Percentiles rank a stretch among this genome's conserved stretches.
phyloP scores from a whole-genome alignment of 805 yeast genomes.

The Candida montana region DNA sequence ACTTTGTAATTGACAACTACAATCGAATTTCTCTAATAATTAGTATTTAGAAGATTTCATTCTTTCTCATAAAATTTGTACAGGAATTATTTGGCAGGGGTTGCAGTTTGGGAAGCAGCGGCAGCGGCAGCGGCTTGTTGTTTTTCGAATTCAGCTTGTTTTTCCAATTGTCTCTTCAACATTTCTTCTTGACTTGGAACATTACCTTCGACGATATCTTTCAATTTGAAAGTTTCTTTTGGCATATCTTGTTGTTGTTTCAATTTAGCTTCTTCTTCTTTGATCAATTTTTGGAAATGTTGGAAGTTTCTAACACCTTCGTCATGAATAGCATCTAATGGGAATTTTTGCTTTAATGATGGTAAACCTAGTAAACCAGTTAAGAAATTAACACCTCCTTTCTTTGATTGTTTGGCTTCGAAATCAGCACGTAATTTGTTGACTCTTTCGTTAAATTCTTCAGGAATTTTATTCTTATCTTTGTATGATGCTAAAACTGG shows the following conservation, averaged over 20 bases:
- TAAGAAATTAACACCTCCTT: conserved; percentile 44
- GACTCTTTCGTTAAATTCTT: conserved; percentile 80
- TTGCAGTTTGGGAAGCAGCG: too few species aligned
- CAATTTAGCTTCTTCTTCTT: conserved; percentile 68
- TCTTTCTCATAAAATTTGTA: conserved; percentile 1
- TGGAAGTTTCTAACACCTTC: conserved; percentile 88
- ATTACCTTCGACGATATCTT: conserved; percentile 80
- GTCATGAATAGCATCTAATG: conserved; percentile 83
- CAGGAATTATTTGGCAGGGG: conserved; percentile 4
- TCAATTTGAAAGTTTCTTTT: conserved; percentile 76
- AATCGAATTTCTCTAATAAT: too few species aligned
- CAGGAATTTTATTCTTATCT: conserved; percentile 61
- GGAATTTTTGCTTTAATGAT: conserved; percentile 43
- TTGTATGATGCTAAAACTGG: conserved; percentile 73
- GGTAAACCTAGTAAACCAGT: conserved; percentile 64
- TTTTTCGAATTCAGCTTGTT: conserved; percentile 33
- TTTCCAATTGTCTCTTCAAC: conserved; percentile 37
- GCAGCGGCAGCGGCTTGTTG: conserved; percentile 9
- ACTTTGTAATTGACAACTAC: too few species aligned
- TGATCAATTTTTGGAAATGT: conserved; percentile 72
- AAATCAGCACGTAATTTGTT: conserved; percentile 66
- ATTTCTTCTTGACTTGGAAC: conserved; percentile 69
- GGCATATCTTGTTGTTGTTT: conserved; percentile 71
- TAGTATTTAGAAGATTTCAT: too few species aligned
- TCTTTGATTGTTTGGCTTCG: conserved; percentile 45